Percentiles rank a stretch among this genome's conserved stretches.
Evolutionary conservation across 805 yeast genomes (phyloP).

Genomic region (Lachancea nothofagi): DNA sequence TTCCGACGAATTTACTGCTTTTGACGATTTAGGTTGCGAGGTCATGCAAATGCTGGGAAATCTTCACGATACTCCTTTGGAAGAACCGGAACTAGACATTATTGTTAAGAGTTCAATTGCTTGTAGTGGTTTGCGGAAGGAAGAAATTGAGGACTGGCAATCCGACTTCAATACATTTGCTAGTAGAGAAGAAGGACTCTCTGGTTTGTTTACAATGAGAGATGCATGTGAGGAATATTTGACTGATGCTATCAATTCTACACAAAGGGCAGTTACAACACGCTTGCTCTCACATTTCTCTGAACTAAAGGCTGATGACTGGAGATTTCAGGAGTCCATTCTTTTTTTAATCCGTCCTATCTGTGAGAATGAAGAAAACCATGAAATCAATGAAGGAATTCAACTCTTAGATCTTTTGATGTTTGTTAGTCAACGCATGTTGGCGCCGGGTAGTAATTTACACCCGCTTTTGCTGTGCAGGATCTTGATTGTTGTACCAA

Average conservation of each 20-base stretch:
- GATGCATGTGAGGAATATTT: constrained; percentile 56
- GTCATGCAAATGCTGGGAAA: constrained; percentile 21
- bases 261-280: constrained; percentile 7
- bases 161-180: constrained; percentile 66
- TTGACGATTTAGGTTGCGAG: constrained; percentile 22
- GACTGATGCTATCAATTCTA: constrained; percentile 39
- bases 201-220: constrained; percentile 50
- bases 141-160: constrained; percentile 43
- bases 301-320: constrained; percentile 5
- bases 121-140: constrained; percentile 40
- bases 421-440: not conserved
- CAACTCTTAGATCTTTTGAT: not conserved
- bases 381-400: not conserved
- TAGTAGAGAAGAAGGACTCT: constrained; percentile 66
- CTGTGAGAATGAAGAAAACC: constrained; percentile 19
- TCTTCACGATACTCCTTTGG: constrained; percentile 11
- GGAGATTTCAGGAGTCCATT: constrained; percentile 19
- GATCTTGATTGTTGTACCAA: constrained; percentile 49
- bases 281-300: constrained; percentile 4
- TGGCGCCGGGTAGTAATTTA: not conserved
- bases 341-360: constrained; percentile 22
- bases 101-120: constrained; percentile 32
- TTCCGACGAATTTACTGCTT: constrained; percentile 7
- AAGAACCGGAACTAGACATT: constrained; percentile 9
- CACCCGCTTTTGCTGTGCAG: constrained; percentile 44